These are phyloP conservation scores for Wilhelminamyces savonicus DNA, from an alignment of 805 yeast species.

Conservation along the genomic window DNA sequence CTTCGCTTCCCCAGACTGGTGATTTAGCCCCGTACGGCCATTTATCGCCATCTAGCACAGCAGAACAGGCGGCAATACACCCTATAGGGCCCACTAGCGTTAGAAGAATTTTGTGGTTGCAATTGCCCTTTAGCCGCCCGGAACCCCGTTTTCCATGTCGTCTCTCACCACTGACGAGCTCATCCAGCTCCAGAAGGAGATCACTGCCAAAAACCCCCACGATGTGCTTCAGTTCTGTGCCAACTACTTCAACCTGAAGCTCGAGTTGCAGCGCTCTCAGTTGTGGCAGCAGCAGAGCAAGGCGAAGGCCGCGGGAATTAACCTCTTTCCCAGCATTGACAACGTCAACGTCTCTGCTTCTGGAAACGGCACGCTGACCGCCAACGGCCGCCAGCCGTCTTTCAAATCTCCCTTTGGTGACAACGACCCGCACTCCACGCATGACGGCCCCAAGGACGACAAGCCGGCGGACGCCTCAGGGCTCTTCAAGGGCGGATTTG, in stretches of 20 bases:
- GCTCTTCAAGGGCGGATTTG: constrained; percentile 23
- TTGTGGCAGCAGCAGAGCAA: constrained; percentile 45
- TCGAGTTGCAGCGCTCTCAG: constrained; percentile 53
- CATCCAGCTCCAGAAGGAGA: constrained; percentile 55
- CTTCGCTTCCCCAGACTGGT: no score
- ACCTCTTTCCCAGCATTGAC: constrained; percentile 36
- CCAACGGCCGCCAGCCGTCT: constrained; percentile 34
- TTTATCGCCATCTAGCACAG: no score
- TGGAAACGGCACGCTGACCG: constrained; percentile 15
- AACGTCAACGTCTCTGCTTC: constrained; percentile 25
- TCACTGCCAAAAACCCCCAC: constrained; percentile 46
- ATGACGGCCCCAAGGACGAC: constrained; percentile 6
- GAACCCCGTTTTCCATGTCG: constrained; percentile 2
- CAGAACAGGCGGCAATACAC: no score
- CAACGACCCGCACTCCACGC: constrained; percentile 51
- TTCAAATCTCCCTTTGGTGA: constrained; percentile 61
- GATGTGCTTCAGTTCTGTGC: constrained; percentile 75
- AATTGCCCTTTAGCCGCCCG: no score
- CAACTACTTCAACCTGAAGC: constrained; percentile 57
- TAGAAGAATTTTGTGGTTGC: no score
- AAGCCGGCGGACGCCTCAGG: constrained; percentile 1
- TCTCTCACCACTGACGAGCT: constrained; percentile 41
- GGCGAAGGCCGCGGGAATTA: constrained; percentile 46
- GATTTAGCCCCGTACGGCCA: no score
- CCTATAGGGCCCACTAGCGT: no score